Evolutionary conservation across 2,329 filamentous ascomycete species (phyloP), one percentile per base, ranked within the genome.

Genomic region (Hypoxylon sp.): DNA sequence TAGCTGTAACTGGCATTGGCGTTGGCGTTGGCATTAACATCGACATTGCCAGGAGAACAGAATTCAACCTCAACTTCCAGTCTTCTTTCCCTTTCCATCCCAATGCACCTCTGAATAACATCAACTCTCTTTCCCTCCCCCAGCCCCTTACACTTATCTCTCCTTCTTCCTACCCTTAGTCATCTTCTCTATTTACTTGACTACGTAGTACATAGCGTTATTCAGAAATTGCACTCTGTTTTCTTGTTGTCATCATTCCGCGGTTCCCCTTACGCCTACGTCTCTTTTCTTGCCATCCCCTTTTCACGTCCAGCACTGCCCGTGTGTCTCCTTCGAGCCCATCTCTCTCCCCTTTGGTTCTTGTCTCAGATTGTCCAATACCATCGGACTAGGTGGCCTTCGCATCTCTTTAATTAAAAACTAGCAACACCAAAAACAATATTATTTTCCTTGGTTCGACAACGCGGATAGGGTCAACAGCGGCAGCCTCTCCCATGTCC

Each of bases 91-190:
- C 70, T 72, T 73, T 71, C 73, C 71, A 71, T 71, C 70, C 71
- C 72, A 69, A 73, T 76, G 72, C 72, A 54, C 69, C 62, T 76
- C 75, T 76, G 75, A 76, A 76, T 76, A 76, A 68, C 74, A 73
- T 76, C 75, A 75, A 66, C 69, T 69, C 67, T 74, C 69, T 73
- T 66, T 72, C 68, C 67, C 51, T 64, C 70, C 70, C 62, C 31
- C 11, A 10, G 11, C 31, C 31, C 48, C 53, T 65, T 51, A 62
- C 70, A 56, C 62, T 54, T 65, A 69, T 72, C 73, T 70, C 71
- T 67, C 73, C 58, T 75, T 74, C 74, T 74, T 75, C 65, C 73
- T 64, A 72, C 56, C 73, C 71, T 68, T 51, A 63, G 71, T 75
- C 68, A 63, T 75, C 42, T 75, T 76, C 54, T 72, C 73, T 71